Conservation (phyloP, 2,329 filamentous ascomycete genomes). For the Aspergillus sojae region DNA sequence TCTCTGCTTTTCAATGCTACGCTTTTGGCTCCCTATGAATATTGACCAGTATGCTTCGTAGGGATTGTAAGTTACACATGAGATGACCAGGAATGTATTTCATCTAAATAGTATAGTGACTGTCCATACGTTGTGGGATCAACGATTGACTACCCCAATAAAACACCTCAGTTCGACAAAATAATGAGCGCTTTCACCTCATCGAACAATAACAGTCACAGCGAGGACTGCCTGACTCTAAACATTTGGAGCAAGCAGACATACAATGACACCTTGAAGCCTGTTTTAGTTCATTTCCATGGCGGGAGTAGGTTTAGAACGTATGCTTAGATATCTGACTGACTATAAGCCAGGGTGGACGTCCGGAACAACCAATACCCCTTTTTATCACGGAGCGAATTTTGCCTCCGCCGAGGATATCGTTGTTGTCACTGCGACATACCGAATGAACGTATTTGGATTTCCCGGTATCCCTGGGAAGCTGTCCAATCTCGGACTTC, state of each 20-base stretch:
- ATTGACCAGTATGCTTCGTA: not conserved
- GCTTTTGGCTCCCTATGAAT: not conserved
- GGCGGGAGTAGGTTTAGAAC: constrained; percentile 38
- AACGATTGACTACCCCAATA: constrained; percentile 19
- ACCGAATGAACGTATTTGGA: constrained; percentile 46
- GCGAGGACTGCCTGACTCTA: constrained; percentile 39
- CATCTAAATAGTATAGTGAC: constrained; percentile 19
- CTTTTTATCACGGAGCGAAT: constrained; percentile 40
- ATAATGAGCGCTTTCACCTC: constrained; percentile 26
- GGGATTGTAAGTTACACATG: constrained; percentile 15
- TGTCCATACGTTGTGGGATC: constrained; percentile 24
- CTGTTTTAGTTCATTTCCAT: constrained; percentile 47
- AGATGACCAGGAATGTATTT: not conserved
- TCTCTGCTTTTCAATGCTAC: not conserved
- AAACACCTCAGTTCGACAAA: constrained; percentile 21
- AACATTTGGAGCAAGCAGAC: constrained; percentile 35
- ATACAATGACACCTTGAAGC: constrained; percentile 27
- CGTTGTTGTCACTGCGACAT: constrained; percentile 42
- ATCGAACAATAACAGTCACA: constrained; percentile 27
- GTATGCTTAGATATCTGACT: not conserved
- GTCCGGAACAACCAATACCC: constrained; percentile 36
- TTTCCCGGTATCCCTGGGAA: constrained; percentile 39
- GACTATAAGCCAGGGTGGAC: constrained; percentile 33
- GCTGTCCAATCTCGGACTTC: constrained; percentile 51
- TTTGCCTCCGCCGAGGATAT: constrained; percentile 41